phyloP scores from a whole-genome alignment of 1,284 basidiomycete genomes.

The Apiotrichum gamsii region DNA sequence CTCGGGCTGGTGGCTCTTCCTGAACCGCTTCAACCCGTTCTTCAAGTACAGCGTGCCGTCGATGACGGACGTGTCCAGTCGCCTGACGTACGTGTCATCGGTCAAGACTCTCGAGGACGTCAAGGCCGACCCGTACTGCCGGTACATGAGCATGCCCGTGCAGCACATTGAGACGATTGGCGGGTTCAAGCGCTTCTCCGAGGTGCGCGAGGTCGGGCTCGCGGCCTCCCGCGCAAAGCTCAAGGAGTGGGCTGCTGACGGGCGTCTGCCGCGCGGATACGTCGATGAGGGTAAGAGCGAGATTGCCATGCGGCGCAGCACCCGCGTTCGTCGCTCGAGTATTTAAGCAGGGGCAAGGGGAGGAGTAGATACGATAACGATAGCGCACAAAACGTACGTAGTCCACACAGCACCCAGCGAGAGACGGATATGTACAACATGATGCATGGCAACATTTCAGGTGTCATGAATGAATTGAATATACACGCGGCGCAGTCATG shows the following conservation, averaged over 20 bases:
- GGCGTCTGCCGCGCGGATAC: slow-evolving; percentile 64
- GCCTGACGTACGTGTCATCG: slow-evolving; percentile 93
- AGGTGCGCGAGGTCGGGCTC: slow-evolving; percentile 75
- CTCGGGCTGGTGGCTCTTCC: slow-evolving; percentile 92
- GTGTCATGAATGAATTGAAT: not conserved
- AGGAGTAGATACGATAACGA: too few relatives aligned
- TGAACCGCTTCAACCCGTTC: slow-evolving; percentile 82
- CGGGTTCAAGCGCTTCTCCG: slow-evolving; percentile 43
- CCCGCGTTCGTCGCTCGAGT: slow-evolving; percentile 11
- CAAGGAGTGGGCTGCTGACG: slow-evolving; percentile 72
- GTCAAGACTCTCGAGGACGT: slow-evolving; percentile 92
- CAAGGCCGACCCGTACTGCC: slow-evolving; percentile 75
- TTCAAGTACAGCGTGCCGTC: slow-evolving; percentile 74
- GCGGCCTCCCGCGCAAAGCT: slow-evolving; percentile 66
- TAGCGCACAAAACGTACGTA: too few relatives aligned
- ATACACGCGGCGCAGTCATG: not conserved
- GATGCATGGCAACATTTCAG: not conserved
- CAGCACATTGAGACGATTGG: slow-evolving; percentile 52
- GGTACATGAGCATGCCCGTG: slow-evolving; percentile 94
- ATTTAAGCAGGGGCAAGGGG: too few relatives aligned
- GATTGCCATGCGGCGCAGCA: slow-evolving; percentile 29
- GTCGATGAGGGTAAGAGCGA: slow-evolving; percentile 49
- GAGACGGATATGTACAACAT: slow-evolving; percentile 2
- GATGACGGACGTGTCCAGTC: slow-evolving; percentile 93
- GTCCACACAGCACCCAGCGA: too few relatives aligned